A percentile compares a stretch with the other conserved stretches of the same genome.
These are phyloP conservation scores for Paramyrothecium roridum DNA, from an alignment of 2,329 filamentous ascomycete genomes.

Conservation along the genomic window DNA sequence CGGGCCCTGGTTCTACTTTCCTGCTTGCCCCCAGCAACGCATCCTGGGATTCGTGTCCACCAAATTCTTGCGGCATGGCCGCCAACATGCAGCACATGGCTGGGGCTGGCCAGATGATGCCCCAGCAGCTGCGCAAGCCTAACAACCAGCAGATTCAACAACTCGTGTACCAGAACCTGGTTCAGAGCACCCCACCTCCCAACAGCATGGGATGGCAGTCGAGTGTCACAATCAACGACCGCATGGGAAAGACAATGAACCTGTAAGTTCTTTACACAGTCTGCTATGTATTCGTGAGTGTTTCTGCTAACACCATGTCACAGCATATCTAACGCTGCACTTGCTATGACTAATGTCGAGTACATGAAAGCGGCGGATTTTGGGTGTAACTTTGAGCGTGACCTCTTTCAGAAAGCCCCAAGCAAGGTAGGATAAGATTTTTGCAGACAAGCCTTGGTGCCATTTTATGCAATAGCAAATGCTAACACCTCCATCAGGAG, in stretches of 20 bases:
- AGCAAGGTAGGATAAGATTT: constrained; percentile 40
- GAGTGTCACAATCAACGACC: constrained; percentile 32
- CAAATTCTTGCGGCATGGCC: constrained; percentile 48
- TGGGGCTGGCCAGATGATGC: constrained; percentile 42
- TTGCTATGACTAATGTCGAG: constrained; percentile 40
- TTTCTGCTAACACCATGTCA: neutral
- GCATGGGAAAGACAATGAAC: constrained; percentile 38
- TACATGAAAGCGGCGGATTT: constrained; percentile 35
- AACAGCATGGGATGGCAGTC: constrained; percentile 36
- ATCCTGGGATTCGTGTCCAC: constrained; percentile 15
- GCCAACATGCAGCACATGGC: constrained; percentile 58
- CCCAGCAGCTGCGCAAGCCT: constrained; percentile 35
- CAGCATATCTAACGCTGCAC: constrained; percentile 49
- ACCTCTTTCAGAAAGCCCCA: constrained; percentile 39
- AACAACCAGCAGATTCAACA: constrained; percentile 29
- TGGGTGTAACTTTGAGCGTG: constrained; percentile 46
- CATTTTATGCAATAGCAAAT: constrained; percentile 1
- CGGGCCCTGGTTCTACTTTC: neutral
- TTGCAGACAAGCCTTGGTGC: neutral
- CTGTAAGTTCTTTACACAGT: constrained; percentile 29
- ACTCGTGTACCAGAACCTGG: constrained; percentile 36
- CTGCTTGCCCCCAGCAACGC: constrained; percentile 5
- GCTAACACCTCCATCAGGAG: constrained; percentile 31
- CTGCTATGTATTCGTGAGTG: neutral
- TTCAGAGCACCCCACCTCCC: constrained; percentile 26